These are phyloP conservation scores for Xerocomus amazonicus DNA, from an alignment of 1,284 basidiomycete genomes.

Conservation along the genomic window DNA sequence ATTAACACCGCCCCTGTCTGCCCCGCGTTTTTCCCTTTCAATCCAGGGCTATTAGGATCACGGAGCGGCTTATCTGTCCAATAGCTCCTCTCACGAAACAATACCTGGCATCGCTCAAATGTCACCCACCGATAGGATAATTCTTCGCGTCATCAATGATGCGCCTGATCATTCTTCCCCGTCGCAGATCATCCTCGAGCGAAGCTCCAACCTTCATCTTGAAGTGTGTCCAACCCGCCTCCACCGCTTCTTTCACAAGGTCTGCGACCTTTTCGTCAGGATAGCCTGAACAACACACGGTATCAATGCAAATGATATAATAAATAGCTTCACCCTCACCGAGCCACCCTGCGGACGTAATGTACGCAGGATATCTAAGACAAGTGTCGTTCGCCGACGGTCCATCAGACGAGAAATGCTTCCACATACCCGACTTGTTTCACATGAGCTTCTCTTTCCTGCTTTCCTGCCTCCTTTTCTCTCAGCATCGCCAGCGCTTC, in stretches of 20 bases:
- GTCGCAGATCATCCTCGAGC: slow-evolving; percentile 76
- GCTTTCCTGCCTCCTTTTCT: slow-evolving; percentile 71
- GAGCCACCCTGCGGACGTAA: slow-evolving; percentile 92
- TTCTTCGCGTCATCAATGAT: slow-evolving; percentile 88
- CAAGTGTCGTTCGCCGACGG: not conserved
- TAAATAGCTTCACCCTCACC: slow-evolving; percentile 35
- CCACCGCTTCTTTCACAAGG: slow-evolving; percentile 82
- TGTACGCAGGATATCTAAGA: slow-evolving; percentile 85
- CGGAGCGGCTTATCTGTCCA: slow-evolving; percentile 42
- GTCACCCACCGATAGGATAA: slow-evolving; percentile 65
- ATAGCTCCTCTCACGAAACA: slow-evolving; percentile 76
- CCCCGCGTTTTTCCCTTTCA: slow-evolving; percentile 85
- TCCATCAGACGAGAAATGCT: not conserved
- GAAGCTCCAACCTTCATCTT: slow-evolving; percentile 95
- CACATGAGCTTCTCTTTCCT: slow-evolving; percentile 72
- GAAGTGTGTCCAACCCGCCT: slow-evolving; percentile 89
- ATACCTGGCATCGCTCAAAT: slow-evolving; percentile 66
- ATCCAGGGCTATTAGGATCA: slow-evolving; percentile 58
- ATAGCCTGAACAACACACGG: slow-evolving; percentile 44
- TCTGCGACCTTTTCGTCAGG: slow-evolving; percentile 85
- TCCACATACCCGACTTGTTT: slow-evolving; percentile 51
- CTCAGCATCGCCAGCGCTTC: slow-evolving; percentile 85
- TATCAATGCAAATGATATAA: not conserved
- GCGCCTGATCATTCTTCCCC: slow-evolving; percentile 82
- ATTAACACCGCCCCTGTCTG: slow-evolving; percentile 90